Evolutionary conservation across 2,329 filamentous ascomycete genomes (phyloP).

Genomic region (Lasiodiplodia gonubiensis): DNA sequence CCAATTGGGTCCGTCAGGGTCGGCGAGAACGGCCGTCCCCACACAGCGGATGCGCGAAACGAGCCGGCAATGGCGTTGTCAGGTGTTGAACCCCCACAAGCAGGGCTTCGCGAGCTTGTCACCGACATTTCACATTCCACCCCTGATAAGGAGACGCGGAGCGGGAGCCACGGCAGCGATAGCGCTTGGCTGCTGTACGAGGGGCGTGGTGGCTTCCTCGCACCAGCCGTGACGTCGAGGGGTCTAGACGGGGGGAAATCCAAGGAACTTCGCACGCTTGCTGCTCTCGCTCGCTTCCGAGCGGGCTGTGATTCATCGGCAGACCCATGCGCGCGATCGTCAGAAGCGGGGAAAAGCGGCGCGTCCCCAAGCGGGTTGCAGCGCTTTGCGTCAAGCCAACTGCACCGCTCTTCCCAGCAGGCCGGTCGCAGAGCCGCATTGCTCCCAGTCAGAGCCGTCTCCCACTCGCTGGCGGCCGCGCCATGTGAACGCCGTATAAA

Average conservation of each 20-base stretch:
- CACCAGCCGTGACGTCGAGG: background rate
- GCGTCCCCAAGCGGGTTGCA: background rate
- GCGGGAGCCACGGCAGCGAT: constrained; percentile 11
- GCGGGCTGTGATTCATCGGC: constrained; percentile 10
- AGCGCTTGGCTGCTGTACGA: background rate
- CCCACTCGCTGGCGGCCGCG: background rate
- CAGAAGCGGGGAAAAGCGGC: constrained; percentile 23
- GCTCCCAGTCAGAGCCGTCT: constrained; percentile 23
- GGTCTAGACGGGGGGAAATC: too few species aligned
- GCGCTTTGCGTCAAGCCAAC: constrained; percentile 4
- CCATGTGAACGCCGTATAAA: constrained; percentile 28
- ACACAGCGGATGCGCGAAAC: background rate
- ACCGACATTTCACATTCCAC: background rate
- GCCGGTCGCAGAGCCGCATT: constrained; percentile 26
- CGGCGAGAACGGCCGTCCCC: background rate
- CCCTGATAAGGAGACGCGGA: constrained; percentile 7
- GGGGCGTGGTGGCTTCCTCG: background rate
- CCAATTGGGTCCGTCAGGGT: background rate
- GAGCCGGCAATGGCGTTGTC: background rate
- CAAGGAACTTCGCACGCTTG: background rate
- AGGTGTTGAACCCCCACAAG: background rate
- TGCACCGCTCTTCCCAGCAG: constrained; percentile 1
- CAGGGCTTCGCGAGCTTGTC: background rate
- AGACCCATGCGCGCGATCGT: constrained; percentile 12
- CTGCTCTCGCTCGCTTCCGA: background rate